These are phyloP conservation scores for Hyaloscypha bicolor DNA, from an alignment of 495 filamentous ascomycete species.

Conservation along the genomic window DNA sequence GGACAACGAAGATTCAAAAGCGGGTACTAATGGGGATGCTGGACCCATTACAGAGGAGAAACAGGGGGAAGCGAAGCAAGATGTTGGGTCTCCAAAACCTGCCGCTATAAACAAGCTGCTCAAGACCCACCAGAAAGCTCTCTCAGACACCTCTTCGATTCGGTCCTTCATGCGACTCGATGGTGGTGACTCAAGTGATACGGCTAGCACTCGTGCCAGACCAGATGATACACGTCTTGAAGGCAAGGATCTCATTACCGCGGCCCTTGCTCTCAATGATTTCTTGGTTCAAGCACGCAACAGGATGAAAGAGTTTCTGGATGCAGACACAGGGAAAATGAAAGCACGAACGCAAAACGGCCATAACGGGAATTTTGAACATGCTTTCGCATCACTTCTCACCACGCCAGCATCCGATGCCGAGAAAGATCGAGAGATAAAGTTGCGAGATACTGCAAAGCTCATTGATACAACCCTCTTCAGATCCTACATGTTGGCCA, in stretches of 20 bases:
- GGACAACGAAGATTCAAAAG: conserved; percentile 50
- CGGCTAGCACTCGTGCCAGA: conserved; percentile 43
- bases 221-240: conserved; percentile 55
- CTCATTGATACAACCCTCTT: conserved; percentile 94
- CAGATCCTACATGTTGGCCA: conserved; percentile 87
- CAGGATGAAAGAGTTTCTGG: conserved; percentile 78
- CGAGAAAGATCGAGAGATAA: conserved; percentile 66
- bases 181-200: conserved; percentile 51
- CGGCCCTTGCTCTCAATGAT: conserved; percentile 77
- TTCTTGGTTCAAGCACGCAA: conserved; percentile 85
- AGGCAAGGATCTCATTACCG: conserved; percentile 77
- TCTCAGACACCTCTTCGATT: conserved; percentile 67
- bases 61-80: conserved; percentile 28
- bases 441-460: conserved; percentile 72
- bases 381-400: conserved; percentile 51
- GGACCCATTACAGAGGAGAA: conserved; percentile 15
- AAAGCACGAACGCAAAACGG: conserved; percentile 54
- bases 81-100: conserved; percentile 45
- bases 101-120: conserved; percentile 53
- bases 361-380: conserved; percentile 51
- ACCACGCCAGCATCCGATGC: conserved; percentile 49
- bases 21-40: conserved; percentile 39
- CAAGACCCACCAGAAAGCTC: conserved; percentile 52
- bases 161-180: conserved; percentile 57
- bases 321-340: conserved; percentile 71